Conservation (phyloP, 106 monocot genomes). For the Amphibolis antarctica region DNA sequence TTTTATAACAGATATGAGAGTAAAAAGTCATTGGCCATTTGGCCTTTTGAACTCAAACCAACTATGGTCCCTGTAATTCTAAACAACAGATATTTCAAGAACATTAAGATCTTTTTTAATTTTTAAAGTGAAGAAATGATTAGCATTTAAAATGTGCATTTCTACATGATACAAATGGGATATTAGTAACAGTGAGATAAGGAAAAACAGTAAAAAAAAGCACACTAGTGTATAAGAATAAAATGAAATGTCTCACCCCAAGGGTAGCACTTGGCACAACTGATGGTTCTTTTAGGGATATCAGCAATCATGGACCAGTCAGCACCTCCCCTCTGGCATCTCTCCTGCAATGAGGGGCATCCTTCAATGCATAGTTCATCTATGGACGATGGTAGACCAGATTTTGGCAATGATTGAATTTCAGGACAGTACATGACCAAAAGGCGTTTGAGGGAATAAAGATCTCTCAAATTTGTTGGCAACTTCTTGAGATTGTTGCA, state of each 20-base stretch:
- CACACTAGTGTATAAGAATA: too few species aligned
- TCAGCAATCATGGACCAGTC: background rate
- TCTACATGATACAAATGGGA: background rate
- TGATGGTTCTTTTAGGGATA: background rate
- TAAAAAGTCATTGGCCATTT: too few species aligned
- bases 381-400: background rate
- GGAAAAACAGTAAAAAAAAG: background rate
- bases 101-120: too few species aligned
- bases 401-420: background rate
- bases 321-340: background rate
- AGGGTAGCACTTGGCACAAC: background rate
- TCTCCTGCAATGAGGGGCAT: constrained; percentile 3
- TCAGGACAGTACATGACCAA: background rate
- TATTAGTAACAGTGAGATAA: background rate
- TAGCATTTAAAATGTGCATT: background rate
- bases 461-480: background rate
- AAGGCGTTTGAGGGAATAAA: background rate
- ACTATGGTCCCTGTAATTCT: too few species aligned
- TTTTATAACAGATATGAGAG: too few species aligned
- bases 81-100: too few species aligned
- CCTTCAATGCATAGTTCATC: constrained; percentile 3
- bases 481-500: background rate
- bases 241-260: too few species aligned
- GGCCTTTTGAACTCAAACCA: too few species aligned
- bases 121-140: too few species aligned